Percentiles rank a stretch among this genome's conserved stretches.
These are phyloP conservation scores for Lecanicillium sp. DNA, from an alignment of 2,329 filamentous ascomycete genomes.

Conservation along the genomic window DNA sequence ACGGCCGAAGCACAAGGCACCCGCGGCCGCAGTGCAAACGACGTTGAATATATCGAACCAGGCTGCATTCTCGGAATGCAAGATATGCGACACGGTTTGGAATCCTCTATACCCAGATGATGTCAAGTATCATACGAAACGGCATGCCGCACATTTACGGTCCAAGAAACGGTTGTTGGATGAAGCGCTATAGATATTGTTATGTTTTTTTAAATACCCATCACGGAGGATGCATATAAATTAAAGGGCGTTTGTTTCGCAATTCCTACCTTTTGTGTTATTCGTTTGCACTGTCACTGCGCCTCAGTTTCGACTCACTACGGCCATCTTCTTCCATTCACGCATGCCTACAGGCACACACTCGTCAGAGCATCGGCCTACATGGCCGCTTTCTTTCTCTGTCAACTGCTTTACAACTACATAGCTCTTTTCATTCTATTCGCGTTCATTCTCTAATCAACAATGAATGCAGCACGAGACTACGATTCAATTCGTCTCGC, in stretches of 20 bases:
- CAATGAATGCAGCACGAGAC: neutral
- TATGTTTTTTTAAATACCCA: slow-evolving; percentile 1
- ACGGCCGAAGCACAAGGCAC: slow-evolving; percentile 10
- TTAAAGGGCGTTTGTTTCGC: neutral
- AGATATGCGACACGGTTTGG: slow-evolving; percentile 33
- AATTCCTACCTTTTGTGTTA: too few relatives aligned
- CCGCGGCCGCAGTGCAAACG: slow-evolving; percentile 26
- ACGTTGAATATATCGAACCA: slow-evolving; percentile 36
- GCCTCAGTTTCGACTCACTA: too few relatives aligned
- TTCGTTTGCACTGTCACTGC: too few relatives aligned
- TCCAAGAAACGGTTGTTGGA: slow-evolving; percentile 15
- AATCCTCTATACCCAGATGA: slow-evolving; percentile 36
- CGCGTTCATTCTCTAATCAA: too few relatives aligned
- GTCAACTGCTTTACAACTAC: too few relatives aligned
- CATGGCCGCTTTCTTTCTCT: too few relatives aligned
- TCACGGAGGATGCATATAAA: too few relatives aligned
- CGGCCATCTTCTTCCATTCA: too few relatives aligned
- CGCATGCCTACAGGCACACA: too few relatives aligned
- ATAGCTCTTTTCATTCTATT: too few relatives aligned
- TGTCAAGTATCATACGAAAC: slow-evolving; percentile 33
- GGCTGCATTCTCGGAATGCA: slow-evolving; percentile 35
- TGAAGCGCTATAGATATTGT: slow-evolving; percentile 5
- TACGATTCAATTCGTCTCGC: neutral
- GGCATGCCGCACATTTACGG: slow-evolving; percentile 26
- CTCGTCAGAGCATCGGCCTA: too few relatives aligned